A percentile compares a stretch with the other conserved stretches of the same genome.
phyloP scores from a whole-genome alignment of 805 yeast species.

The Barnettozyma botsteinii region DNA sequence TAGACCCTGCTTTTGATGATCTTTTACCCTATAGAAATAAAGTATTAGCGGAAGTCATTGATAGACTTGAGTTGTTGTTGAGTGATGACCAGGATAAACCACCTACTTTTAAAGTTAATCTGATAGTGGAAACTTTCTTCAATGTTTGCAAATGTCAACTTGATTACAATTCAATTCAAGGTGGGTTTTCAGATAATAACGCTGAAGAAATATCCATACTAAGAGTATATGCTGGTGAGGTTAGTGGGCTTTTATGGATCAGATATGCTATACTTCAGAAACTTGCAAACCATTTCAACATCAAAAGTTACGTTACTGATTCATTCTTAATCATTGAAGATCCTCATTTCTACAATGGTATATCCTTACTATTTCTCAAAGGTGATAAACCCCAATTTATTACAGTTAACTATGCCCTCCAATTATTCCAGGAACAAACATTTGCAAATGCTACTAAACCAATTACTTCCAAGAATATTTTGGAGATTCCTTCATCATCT shows the following conservation, averaged over 20 bases:
- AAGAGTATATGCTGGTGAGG: constrained; percentile 9
- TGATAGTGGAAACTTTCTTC: constrained; percentile 8
- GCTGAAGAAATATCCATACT: constrained; percentile 7
- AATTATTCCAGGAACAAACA: background rate
- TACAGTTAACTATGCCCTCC: background rate
- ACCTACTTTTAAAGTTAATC: constrained; percentile 9
- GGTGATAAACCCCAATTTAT: background rate
- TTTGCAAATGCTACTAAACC: background rate
- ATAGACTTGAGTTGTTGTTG: background rate
- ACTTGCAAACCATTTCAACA: constrained; percentile 4
- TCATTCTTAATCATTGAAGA: constrained; percentile 8
- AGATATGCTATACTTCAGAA: constrained; percentile 8
- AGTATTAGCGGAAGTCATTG: constrained; percentile 2
- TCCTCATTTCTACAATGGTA: constrained; percentile 3
- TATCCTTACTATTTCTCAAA: constrained; percentile 4
- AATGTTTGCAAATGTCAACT: background rate
- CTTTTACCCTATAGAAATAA: constrained; percentile 13
- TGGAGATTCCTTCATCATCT: background rate
- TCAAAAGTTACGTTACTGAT: constrained; percentile 1
- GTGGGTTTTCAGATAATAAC: background rate
- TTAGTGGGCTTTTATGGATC: background rate
- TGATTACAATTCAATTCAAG: background rate
- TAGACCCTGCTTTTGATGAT: constrained; percentile 20
- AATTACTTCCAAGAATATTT: background rate
- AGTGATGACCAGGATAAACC: constrained; percentile 1